Conservation (phyloP, 2,329 filamentous ascomycete species). For the Epichloe sp. region DNA sequence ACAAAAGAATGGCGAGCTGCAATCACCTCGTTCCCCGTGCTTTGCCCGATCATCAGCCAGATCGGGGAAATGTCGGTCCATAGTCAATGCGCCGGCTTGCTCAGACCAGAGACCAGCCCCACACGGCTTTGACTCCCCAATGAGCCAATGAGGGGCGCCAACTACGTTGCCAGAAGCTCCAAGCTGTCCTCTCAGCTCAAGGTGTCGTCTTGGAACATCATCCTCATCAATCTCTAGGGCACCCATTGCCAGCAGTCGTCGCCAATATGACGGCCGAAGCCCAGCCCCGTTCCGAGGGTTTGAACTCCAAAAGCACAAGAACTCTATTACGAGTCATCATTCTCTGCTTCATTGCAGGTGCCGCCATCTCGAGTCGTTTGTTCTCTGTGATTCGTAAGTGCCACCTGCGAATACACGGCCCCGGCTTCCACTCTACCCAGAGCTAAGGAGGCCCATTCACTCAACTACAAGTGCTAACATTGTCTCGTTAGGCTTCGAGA, state of each 20-base stretch:
- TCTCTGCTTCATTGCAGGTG: conserved; percentile 78
- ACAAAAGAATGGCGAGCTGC: too few relatives aligned
- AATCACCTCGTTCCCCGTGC: too few relatives aligned
- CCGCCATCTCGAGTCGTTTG: conserved; percentile 81
- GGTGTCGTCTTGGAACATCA: conserved; percentile 16
- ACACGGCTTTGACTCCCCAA: not conserved
- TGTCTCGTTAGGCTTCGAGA: conserved; percentile 64
- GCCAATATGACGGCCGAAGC: conserved; percentile 32
- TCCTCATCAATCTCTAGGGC: conserved; percentile 20
- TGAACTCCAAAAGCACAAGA: conserved; percentile 69
- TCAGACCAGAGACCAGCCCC: not conserved
- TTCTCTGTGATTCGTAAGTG: conserved; percentile 94
- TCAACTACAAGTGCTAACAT: conserved; percentile 18
- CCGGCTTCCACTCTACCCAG: not conserved
- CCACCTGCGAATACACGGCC: conserved; percentile 1
- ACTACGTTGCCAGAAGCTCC: conserved; percentile 21
- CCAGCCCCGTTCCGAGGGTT: conserved; percentile 54
- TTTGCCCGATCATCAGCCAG: too few relatives aligned
- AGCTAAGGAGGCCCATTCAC: not conserved
- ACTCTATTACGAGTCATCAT: conserved; percentile 82
- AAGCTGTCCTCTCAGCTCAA: conserved; percentile 28
- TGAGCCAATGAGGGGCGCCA: not conserved
- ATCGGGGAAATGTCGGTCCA: conserved; percentile 2
- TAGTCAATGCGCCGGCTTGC: not conserved
- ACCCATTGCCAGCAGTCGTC: conserved; percentile 19